Conservation (phyloP, 2,329 filamentous ascomycete genomes). For the Fusarium setosum region DNA sequence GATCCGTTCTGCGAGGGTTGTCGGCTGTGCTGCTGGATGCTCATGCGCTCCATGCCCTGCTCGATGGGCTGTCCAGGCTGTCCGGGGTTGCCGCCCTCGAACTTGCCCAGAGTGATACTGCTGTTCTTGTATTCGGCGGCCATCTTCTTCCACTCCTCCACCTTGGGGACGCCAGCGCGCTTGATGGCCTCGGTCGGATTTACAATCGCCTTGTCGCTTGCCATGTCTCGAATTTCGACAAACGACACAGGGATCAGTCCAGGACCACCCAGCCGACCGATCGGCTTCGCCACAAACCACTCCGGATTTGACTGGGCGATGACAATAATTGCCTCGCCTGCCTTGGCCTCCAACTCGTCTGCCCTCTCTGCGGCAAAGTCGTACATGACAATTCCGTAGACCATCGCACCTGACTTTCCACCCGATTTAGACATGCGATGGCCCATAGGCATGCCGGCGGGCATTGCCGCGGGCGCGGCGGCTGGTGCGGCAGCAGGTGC, state of each 20-base stretch:
- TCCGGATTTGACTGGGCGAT: constrained; percentile 98
- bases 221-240: constrained; percentile 96
- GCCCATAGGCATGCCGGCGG: constrained; percentile 42
- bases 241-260: constrained; percentile 97
- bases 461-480: constrained; percentile 4
- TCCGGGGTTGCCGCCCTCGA: constrained; percentile 67
- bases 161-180: constrained; percentile 89
- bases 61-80: constrained; percentile 65
- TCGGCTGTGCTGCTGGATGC: constrained; percentile 61
- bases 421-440: constrained; percentile 64
- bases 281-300: constrained; percentile 99
- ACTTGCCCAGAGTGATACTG: constrained; percentile 95
- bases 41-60: constrained; percentile 82
- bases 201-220: constrained; percentile 81
- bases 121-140: constrained; percentile 99
- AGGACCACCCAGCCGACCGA: constrained; percentile 93
- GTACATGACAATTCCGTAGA: constrained; percentile 97
- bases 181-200: constrained; percentile 88
- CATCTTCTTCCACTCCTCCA: constrained; percentile 99
- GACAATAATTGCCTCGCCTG: constrained; percentile 96
- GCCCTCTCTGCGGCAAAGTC: constrained; percentile 94
- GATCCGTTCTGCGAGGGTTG: constrained; percentile 44
- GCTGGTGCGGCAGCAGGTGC: constrained; percentile 1
- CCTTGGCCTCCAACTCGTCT: constrained; percentile 96
- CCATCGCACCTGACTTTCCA: constrained; percentile 79